Evolutionary conservation across 2,329 filamentous ascomycete species (phyloP).

Genomic region (Talaromyces sp.): DNA sequence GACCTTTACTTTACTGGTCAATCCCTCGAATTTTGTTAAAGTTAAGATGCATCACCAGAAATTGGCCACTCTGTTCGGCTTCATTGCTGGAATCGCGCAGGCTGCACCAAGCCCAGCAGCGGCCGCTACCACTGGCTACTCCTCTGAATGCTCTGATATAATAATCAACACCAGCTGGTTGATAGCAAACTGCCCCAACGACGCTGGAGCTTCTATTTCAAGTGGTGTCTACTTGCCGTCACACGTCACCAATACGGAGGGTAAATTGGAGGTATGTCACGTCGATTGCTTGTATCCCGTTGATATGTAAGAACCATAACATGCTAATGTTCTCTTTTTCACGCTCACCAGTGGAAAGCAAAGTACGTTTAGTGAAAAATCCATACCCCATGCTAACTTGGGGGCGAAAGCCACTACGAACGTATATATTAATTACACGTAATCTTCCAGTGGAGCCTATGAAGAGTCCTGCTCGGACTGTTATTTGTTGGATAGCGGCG

Average conservation of each 20-base stretch:
- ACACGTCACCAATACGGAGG: conserved; percentile 15
- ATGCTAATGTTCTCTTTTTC: background rate
- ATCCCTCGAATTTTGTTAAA: too few species aligned
- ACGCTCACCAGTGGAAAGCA: conserved; percentile 2
- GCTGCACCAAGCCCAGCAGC: background rate
- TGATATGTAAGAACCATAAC: background rate
- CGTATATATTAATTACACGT: background rate
- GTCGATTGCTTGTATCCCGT: background rate
- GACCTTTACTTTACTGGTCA: background rate
- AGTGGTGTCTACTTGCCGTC: conserved; percentile 18
- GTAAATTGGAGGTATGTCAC: conserved; percentile 11
- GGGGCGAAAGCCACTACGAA: background rate
- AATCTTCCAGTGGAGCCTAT: conserved; percentile 6
- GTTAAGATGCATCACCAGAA: background rate
- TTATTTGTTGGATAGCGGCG: background rate
- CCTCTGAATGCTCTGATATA: conserved; percentile 18
- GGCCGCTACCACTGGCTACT: conserved; percentile 8
- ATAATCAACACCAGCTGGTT: conserved; percentile 16
- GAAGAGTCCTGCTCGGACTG: conserved; percentile 1
- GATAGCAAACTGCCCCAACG: conserved; percentile 17
- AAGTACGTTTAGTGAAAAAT: background rate
- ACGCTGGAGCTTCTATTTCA: conserved; percentile 11
- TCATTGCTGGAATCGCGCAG: background rate
- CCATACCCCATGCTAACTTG: background rate
- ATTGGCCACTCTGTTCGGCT: background rate